Conservation (phyloP, 805 yeast species). For the Metahyphopichia silvanorum region DNA sequence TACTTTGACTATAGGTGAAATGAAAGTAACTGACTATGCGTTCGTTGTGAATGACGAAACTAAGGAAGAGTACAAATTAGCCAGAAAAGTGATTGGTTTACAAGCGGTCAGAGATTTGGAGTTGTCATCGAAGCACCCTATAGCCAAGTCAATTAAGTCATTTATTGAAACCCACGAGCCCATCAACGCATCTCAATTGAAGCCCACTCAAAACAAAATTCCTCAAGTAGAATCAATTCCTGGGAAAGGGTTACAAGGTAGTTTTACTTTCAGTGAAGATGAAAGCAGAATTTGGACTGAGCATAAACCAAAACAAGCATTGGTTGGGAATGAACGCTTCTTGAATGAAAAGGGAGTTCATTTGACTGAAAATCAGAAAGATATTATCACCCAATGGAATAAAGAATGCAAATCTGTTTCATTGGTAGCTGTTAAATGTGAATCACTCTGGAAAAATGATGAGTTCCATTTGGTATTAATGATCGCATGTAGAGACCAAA, state of each 20-base stretch:
- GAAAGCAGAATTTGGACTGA: constrained; percentile 25
- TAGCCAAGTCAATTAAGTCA: constrained; percentile 53
- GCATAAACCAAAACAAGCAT: constrained; percentile 31
- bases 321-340: constrained; percentile 61
- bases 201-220: constrained; percentile 28
- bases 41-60: constrained; percentile 16
- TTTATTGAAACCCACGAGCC: constrained; percentile 32
- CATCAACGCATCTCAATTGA: constrained; percentile 9
- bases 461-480: constrained; percentile 41
- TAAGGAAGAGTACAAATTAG: constrained; percentile 6
- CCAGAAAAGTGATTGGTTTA: constrained; percentile 22
- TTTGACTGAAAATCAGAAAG: constrained; percentile 25
- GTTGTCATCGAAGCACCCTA: constrained; percentile 63
- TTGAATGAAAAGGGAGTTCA: constrained; percentile 45
- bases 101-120: constrained; percentile 61
- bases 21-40: constrained; percentile 51
- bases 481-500: constrained; percentile 59
- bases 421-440: constrained; percentile 44
- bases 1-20: constrained; percentile 66
- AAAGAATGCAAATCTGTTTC: constrained; percentile 61
- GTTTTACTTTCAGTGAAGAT: constrained; percentile 19
- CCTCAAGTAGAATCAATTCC: constrained; percentile 51
- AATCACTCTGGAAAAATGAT: constrained; percentile 19
- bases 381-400: constrained; percentile 52
- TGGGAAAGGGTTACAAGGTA: constrained; percentile 59